Conservation (phyloP, 75 land plant genomes). For the Pseudotsuga menziesii region DNA sequence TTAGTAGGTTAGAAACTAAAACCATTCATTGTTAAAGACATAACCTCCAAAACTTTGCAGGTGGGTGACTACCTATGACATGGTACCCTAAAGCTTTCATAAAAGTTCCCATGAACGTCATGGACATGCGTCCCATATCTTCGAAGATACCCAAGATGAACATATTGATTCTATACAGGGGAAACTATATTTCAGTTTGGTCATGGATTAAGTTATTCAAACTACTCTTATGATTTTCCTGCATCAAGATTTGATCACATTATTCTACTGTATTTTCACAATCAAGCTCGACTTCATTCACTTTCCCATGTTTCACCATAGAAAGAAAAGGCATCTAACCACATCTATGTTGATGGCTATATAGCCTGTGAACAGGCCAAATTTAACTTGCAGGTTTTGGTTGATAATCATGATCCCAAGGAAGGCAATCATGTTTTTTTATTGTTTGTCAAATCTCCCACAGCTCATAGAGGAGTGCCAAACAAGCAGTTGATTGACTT, state of each 20-base stretch:
- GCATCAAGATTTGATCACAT: constrained; percentile 31
- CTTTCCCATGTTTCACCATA: not conserved
- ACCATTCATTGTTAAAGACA: not conserved
- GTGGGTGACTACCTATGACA: constrained; percentile 77
- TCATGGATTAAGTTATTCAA: constrained; percentile 78
- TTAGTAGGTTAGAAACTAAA: not conserved
- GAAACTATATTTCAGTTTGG: constrained; percentile 69
- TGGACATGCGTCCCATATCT: constrained; percentile 84
- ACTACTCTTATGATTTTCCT: constrained; percentile 38
- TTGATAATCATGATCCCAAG: constrained; percentile 47
- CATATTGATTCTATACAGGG: constrained; percentile 86
- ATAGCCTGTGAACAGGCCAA: constrained; percentile 28
- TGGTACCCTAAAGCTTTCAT: constrained; percentile 91
- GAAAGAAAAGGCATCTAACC: not conserved
- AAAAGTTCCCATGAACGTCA: constrained; percentile 66
- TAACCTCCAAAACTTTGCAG: constrained; percentile 24
- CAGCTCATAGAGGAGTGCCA: constrained; percentile 38
- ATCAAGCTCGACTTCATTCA: constrained; percentile 3
- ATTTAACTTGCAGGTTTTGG: constrained; percentile 42
- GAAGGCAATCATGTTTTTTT: constrained; percentile 64
- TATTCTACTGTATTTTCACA: constrained; percentile 1
- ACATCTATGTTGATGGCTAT: constrained; percentile 27
- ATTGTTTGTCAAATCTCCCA: constrained; percentile 38
- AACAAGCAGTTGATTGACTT: constrained; percentile 74
- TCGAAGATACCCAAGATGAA: constrained; percentile 84